Conservation (phyloP, 1,284 basidiomycete species). For the Cutaneotrichosporon spelunceum region DNA sequence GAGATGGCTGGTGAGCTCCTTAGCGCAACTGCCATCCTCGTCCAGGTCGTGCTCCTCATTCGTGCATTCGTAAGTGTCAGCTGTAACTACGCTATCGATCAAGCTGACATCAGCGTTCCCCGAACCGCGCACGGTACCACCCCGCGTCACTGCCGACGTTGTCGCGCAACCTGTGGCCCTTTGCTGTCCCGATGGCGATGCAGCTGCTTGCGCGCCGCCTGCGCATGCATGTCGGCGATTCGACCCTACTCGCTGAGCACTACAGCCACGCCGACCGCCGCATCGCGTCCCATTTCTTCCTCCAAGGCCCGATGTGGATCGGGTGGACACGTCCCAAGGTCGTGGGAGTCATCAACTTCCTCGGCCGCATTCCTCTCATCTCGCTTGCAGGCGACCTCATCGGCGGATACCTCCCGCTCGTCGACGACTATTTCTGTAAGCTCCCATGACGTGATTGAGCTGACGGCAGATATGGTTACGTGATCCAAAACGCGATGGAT, state of each 20-base stretch:
- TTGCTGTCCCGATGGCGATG: slow-evolving; percentile 38
- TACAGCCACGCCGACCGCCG: slow-evolving; percentile 76
- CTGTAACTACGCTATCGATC: neutral
- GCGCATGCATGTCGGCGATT: slow-evolving; percentile 27
- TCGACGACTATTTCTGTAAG: slow-evolving; percentile 92
- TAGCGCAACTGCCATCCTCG: slow-evolving; percentile 50
- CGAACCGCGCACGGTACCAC: slow-evolving; percentile 18
- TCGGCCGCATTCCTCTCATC: slow-evolving; percentile 66
- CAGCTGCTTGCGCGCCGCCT: slow-evolving; percentile 38
- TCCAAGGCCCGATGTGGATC: slow-evolving; percentile 86
- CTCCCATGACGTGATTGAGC: slow-evolving; percentile 19
- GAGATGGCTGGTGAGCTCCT: slow-evolving; percentile 42
- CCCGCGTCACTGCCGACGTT: slow-evolving; percentile 39
- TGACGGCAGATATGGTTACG: slow-evolving; percentile 22
- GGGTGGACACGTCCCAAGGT: slow-evolving; percentile 77
- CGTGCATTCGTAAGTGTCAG: slow-evolving; percentile 27
- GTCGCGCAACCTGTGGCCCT: slow-evolving; percentile 37
- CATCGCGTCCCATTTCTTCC: slow-evolving; percentile 71
- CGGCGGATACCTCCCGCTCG: slow-evolving; percentile 86
- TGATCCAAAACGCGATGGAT: neutral
- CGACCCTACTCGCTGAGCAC: slow-evolving; percentile 55
- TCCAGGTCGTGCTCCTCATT: slow-evolving; percentile 58
- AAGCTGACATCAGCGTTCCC: slow-evolving; percentile 12
- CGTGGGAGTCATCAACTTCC: slow-evolving; percentile 60
- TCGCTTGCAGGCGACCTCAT: slow-evolving; percentile 72